Evolutionary conservation across 768 basidiomycete species (phyloP), one percentile per base, ranked within the genome.

Genomic region (Mycena galopus): DNA sequence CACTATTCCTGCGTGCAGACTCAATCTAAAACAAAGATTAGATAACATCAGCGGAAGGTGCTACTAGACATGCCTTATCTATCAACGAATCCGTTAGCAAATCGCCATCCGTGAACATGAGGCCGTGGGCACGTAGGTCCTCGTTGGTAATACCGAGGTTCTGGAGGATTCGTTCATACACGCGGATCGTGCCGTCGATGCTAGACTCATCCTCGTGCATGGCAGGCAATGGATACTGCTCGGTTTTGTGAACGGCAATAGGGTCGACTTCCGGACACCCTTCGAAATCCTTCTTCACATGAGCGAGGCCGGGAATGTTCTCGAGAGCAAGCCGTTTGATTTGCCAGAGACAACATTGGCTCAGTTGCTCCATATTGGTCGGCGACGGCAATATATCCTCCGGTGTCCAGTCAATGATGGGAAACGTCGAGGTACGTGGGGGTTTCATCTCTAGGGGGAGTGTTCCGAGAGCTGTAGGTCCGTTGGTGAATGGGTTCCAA

Each of bases 201-300:
- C n/a, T n/a, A 11, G 73, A 72, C 47, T 78, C 77, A 44, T 78
- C 77, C n/a, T 75, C 72, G 29, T 76, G 62, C 76, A 78, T 77
- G 9, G 73, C 68, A 1, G 71, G 71, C 9, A 78, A 44, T 5
- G 70, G 70, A 27, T 27, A 61, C 37, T 75, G 73, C 27, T 70
- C 74, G 0, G 77, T 77, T 53, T 67, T 65, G 68, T 78, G 76
- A 14, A 78, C 29, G 1, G 51, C 71, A 39, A 78, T 77, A 3
- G 35, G 70, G 16, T 71, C 58, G 14, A n/a, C n/a, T n/a, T n/a
- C n/a, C n/a, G n/a, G n/a, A n/a, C n/a, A n/a, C n/a, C n/a, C n/a
- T n/a, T n/a, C n/a, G n/a, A n/a, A n/a, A n/a, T n/a, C n/a, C n/a
- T n/a, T n/a, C n/a, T n/a, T n/a, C n/a, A n/a, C n/a, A n/a, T n/a